Conservation (phyloP, 2,329 filamentous ascomycete species). For the Penicillium sp. region DNA sequence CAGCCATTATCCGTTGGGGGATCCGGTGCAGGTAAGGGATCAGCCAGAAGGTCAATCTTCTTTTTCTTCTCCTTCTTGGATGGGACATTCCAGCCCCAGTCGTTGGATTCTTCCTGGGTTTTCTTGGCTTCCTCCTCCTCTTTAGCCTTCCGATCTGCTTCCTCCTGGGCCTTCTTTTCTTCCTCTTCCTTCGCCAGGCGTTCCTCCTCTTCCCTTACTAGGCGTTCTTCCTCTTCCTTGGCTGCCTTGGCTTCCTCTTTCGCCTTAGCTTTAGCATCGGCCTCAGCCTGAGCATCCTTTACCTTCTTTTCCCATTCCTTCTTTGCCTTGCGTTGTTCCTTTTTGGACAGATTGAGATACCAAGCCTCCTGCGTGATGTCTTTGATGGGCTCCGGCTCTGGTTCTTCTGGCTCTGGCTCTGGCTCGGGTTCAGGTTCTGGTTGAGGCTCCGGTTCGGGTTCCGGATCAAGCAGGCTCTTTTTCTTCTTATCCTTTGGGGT, state of each 20-base stretch:
- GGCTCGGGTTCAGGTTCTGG: slow-evolving; percentile 19
- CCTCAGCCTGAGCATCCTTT: slow-evolving; percentile 15
- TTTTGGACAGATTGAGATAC: slow-evolving; percentile 28
- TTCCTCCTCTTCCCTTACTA: slow-evolving; percentile 5
- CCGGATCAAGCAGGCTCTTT: slow-evolving; percentile 26
- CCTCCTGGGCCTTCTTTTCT: slow-evolving; percentile 13
- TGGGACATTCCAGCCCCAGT: slow-evolving; percentile 29
- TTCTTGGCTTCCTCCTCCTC: slow-evolving; percentile 18
- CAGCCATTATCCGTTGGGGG: slow-evolving; percentile 35
- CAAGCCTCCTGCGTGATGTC: slow-evolving; percentile 34
- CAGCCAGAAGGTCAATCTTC: slow-evolving; percentile 26
- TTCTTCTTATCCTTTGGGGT: slow-evolving; percentile 33
- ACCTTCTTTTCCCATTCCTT: slow-evolving; percentile 30
- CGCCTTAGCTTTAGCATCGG: slow-evolving; percentile 3
- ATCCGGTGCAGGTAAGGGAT: slow-evolving; percentile 30
- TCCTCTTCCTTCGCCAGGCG: slow-evolving; percentile 5
- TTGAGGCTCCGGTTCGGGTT: slow-evolving; percentile 20
- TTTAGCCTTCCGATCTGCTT: slow-evolving; percentile 24
- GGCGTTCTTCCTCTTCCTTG: slow-evolving; percentile 16
- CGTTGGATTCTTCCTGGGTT: slow-evolving; percentile 25
- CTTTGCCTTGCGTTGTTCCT: slow-evolving; percentile 33
- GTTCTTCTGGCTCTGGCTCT: slow-evolving; percentile 22
- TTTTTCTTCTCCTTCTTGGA: slow-evolving; percentile 37
- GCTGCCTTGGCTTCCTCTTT: slow-evolving; percentile 5
- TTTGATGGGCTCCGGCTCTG: slow-evolving; percentile 19